These are phyloP conservation scores for Scytalidium lignicola DNA, from an alignment of 2,329 filamentous ascomycete genomes.

Conservation along the genomic window DNA sequence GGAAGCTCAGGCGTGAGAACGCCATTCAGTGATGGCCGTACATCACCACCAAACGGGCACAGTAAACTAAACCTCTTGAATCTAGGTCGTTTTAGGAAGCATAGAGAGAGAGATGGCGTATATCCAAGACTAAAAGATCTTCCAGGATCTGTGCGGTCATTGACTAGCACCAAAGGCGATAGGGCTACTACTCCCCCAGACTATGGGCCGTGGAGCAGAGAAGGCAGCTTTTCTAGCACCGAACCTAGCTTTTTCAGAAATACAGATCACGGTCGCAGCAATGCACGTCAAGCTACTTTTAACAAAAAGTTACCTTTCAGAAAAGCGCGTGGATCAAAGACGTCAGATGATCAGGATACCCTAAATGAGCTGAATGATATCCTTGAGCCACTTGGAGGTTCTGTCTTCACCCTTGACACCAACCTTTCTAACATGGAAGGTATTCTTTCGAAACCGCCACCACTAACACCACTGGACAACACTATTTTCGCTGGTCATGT, in stretches of 20 bases:
- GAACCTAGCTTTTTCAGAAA: slow-evolving; percentile 19
- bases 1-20: background rate
- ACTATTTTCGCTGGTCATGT: slow-evolving; percentile 38
- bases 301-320: slow-evolving; percentile 54
- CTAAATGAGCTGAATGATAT: slow-evolving; percentile 28
- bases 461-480: slow-evolving; percentile 66
- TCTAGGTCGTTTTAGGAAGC: slow-evolving; percentile 25
- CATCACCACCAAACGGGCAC: slow-evolving; percentile 30
- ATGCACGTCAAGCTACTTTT: slow-evolving; percentile 23
- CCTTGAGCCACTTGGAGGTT: slow-evolving; percentile 30
- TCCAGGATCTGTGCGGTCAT: slow-evolving; percentile 48
- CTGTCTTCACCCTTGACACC: slow-evolving; percentile 75
- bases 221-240: slow-evolving; percentile 22
- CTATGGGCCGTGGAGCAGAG: slow-evolving; percentile 22
- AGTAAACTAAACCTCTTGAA: slow-evolving; percentile 22
- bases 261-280: background rate
- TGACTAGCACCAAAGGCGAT: slow-evolving; percentile 32
- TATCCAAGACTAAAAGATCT: slow-evolving; percentile 40
- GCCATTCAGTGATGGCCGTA: slow-evolving; percentile 43
- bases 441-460: slow-evolving; percentile 68
- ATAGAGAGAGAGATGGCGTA: slow-evolving; percentile 52
- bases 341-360: slow-evolving; percentile 51
- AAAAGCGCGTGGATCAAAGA: slow-evolving; percentile 47
- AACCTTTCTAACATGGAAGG: slow-evolving; percentile 89
- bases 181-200: slow-evolving; percentile 15